phyloP scores from a whole-genome alignment of 495 filamentous ascomycete species.

The Glonium stellatum region DNA sequence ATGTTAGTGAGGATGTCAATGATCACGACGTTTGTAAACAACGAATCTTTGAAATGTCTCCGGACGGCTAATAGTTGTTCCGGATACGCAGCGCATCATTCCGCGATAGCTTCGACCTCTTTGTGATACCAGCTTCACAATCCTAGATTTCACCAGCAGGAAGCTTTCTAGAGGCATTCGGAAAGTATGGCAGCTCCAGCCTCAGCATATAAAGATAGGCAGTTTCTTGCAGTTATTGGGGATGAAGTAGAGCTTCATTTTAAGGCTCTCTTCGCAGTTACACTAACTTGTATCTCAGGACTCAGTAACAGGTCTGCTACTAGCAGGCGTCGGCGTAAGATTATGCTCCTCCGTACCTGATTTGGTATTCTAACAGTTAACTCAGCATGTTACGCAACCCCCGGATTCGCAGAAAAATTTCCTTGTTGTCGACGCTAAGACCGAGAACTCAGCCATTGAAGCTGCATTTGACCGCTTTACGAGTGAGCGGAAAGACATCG shows the following conservation, averaged over 20 bases:
- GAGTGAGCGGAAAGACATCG: constrained; percentile 86
- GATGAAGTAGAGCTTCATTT: constrained; percentile 64
- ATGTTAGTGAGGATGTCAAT: too few species aligned
- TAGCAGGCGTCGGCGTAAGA: constrained; percentile 90
- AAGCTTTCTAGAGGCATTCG: too few species aligned
- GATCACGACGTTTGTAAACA: too few species aligned
- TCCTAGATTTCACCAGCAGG: constrained; percentile 1
- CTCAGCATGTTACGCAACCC: constrained; percentile 66
- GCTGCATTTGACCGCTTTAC: constrained; percentile 86
- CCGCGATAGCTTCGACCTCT: not conserved
- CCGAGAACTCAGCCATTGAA: constrained; percentile 80
- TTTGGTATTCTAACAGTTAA: constrained; percentile 30
- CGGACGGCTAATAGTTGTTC: not conserved
- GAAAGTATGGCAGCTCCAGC: constrained; percentile 40
- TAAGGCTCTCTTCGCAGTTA: not conserved
- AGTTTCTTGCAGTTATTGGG: constrained; percentile 95
- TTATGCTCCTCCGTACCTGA: not conserved
- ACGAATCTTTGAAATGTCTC: not conserved
- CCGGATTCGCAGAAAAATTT: constrained; percentile 94
- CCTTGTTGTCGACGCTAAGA: constrained; percentile 90
- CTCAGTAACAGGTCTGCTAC: constrained; percentile 86
- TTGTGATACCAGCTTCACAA: not conserved
- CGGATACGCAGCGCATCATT: not conserved
- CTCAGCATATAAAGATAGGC: constrained; percentile 73
- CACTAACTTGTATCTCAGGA: constrained; percentile 46